Conservation (phyloP, 2,329 filamentous ascomycete species). For the Drechslerella dactyloides region DNA sequence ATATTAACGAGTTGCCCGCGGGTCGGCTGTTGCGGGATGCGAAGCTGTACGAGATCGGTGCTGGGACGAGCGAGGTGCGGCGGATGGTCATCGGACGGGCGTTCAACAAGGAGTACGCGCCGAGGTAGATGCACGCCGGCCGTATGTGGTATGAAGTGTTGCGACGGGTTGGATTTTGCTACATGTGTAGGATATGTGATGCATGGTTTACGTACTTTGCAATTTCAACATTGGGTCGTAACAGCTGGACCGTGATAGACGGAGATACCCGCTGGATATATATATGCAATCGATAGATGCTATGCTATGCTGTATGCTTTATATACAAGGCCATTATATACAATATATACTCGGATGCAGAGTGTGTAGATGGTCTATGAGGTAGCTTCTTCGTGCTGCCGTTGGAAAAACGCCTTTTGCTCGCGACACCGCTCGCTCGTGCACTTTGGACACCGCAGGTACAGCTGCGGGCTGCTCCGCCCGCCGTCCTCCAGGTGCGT, state of each 20-base stretch:
- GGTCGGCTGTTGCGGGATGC: conserved; percentile 80
- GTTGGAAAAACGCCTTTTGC: conserved; percentile 62
- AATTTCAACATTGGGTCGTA: not conserved
- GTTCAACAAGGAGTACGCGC: conserved; percentile 82
- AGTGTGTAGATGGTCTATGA: not conserved
- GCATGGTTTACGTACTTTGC: not conserved
- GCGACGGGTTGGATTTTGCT: not conserved
- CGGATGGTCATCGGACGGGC: conserved; percentile 91
- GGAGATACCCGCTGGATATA: too few species aligned
- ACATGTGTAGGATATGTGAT: conserved; percentile 26
- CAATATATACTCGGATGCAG: not conserved
- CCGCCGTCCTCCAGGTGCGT: conserved; percentile 74
- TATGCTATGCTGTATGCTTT: too few species aligned
- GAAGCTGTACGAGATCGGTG: conserved; percentile 93
- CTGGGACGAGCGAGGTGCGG: conserved; percentile 91
- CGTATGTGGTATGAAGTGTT: not conserved
- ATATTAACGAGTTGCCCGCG: conserved; percentile 92
- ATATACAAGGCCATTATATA: conserved; percentile 17
- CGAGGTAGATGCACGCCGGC: conserved; percentile 15
- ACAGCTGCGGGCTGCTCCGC: conserved; percentile 83
- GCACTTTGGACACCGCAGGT: conserved; percentile 88
- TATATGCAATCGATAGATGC: too few species aligned
- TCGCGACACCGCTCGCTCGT: conserved; percentile 85
- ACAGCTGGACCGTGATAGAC: too few species aligned
- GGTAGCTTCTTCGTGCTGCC: conserved; percentile 20